Evolutionary conservation across 345 rosid species (phyloP).

Genomic region (Hibiscus tridactylites): DNA sequence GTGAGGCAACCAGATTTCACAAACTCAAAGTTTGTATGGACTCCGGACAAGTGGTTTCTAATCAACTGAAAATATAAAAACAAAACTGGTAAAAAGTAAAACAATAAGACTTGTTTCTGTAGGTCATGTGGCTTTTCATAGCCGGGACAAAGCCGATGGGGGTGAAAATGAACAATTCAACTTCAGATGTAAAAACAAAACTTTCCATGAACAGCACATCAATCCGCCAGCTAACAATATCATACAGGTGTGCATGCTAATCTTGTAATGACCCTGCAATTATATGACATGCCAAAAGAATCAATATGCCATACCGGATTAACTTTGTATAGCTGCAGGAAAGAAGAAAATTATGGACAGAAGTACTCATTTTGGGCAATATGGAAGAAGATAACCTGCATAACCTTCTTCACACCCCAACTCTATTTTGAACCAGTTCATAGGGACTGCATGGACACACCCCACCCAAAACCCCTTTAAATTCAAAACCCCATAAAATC

Average conservation of each 20-base stretch:
- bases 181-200: constrained; percentile 46
- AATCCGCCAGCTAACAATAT: constrained; percentile 66
- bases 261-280: constrained; percentile 71
- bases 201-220: constrained; percentile 70
- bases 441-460: not conserved
- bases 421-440: constrained; percentile 11
- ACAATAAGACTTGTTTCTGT: not conserved
- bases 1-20: constrained; percentile 7
- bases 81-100: not conserved
- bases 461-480: constrained; percentile 3
- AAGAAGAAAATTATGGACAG: constrained; percentile 23
- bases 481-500: constrained; percentile 1
- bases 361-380: constrained; percentile 18
- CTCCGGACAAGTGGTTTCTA: not conserved
- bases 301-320: constrained; percentile 43
- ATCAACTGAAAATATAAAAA: constrained; percentile 2
- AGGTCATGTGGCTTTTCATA: constrained; percentile 14
- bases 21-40: constrained; percentile 11
- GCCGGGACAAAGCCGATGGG: constrained; percentile 15
- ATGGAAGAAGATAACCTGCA: constrained; percentile 10
- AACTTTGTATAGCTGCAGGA: constrained; percentile 24
- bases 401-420: constrained; percentile 18
- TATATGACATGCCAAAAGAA: constrained; percentile 63
- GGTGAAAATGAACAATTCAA: constrained; percentile 33
- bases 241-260: constrained; percentile 57